Evolutionary conservation across 495 filamentous ascomycete genomes (phyloP).

Genomic region (Neurospora sp.): DNA sequence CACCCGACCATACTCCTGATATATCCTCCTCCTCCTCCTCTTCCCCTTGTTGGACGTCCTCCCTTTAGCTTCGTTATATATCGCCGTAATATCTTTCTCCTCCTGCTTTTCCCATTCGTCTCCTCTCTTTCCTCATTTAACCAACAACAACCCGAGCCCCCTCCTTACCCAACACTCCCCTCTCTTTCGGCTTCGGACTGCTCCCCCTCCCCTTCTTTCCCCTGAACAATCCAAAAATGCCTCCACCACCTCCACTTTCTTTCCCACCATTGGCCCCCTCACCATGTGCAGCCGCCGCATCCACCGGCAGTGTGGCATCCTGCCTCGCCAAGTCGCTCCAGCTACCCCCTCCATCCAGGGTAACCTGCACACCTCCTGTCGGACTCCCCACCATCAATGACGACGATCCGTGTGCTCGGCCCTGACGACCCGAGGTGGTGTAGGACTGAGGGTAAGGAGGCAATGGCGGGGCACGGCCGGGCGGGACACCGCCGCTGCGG

Average conservation of each 20-base stretch:
- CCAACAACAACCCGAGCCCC: slow-evolving; percentile 71
- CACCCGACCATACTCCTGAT: background rate
- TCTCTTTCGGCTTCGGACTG: slow-evolving; percentile 89
- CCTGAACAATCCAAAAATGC: slow-evolving; percentile 82
- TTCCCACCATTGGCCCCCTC: slow-evolving; percentile 24
- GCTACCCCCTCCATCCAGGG: slow-evolving; percentile 75
- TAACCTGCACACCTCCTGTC: slow-evolving; percentile 82
- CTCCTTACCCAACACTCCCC: slow-evolving; percentile 90
- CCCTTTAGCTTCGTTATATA: background rate
- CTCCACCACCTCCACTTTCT: slow-evolving; percentile 44
- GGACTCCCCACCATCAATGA: slow-evolving; percentile 58
- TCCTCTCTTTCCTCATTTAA: slow-evolving; percentile 5
- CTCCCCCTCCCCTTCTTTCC: slow-evolving; percentile 82
- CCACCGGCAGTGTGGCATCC: slow-evolving; percentile 64
- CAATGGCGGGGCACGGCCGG: slow-evolving; percentile 28
- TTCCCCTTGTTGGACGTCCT: background rate
- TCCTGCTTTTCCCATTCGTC: background rate
- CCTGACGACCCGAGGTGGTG: slow-evolving; percentile 20
- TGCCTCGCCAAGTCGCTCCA: slow-evolving; percentile 85
- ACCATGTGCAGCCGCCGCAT: slow-evolving; percentile 43
- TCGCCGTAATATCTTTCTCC: background rate
- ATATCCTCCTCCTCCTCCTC: background rate
- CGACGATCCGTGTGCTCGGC: slow-evolving; percentile 22
- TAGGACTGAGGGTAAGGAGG: slow-evolving; percentile 41
- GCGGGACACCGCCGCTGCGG: slow-evolving; percentile 4